Evolutionary conservation across 768 basidiomycete species (phyloP), one percentile per base, ranked within the genome.

Genomic region (Gymnopilus junonius): DNA sequence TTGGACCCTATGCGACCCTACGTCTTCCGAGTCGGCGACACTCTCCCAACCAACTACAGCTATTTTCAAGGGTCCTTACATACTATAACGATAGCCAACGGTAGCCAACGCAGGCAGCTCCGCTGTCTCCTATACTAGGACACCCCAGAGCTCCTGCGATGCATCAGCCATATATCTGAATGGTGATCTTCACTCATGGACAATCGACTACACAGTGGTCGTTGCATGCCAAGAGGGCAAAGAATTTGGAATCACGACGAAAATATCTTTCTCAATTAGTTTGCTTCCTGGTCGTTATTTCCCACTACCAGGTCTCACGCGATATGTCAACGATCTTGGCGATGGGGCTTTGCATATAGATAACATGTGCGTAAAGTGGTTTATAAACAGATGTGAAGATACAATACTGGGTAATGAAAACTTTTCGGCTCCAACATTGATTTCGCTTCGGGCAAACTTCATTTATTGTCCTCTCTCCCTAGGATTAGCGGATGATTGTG

Each of bases 1-100:
- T 4, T 73, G 73, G 7, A 67, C 73, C 0, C 65, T 73, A 10
- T 75, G 74, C 51, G 71, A 72, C 29, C 54, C 67, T 69, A 69
- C 27, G 43, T 74, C n/a, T 65, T 72, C 51, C 67, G 66, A 23
- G 60, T 70, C 4, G 73, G 74, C 0, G 74, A 75, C 39, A 51
- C 68, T 0, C 63, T 75, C 29, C 67, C 68, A 3, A 73, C 70
- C 43, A 73, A 74, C 59, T 65, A 72, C 58, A 63, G 71, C 1
- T 39, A 70, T 23, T 75, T 74, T 45, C 65, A 71, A 39, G 73
- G 71, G 65, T 61, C 51, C 4, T 53, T 75, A 20, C 67, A 71
- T 7, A 64, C 65, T 2, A 57, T 75, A 20, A 37, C 54, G 10
- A 59, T 25, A 23, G 50, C 73, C 4, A 20, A 37, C 54, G 10